These are phyloP conservation scores for Tremella yokohamensis DNA, from an alignment of 768 basidiomycete species.

Conservation along the genomic window DNA sequence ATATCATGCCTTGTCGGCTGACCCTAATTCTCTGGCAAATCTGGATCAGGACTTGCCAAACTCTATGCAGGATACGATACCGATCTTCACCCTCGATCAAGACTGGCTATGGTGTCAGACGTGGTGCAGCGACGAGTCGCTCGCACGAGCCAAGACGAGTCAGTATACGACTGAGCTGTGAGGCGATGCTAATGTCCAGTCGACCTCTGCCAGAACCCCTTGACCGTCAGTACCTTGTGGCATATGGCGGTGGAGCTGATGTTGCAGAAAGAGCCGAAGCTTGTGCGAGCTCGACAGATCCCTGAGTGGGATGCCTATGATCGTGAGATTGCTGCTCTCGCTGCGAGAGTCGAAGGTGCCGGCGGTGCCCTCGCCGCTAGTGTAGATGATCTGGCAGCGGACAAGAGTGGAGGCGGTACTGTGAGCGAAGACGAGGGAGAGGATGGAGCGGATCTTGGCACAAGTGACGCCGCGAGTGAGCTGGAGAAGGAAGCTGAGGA, in stretches of 20 bases:
- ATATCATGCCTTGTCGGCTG: constrained; percentile 89
- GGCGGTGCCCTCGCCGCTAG: constrained; percentile 28
- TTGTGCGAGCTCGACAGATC: constrained; percentile 85
- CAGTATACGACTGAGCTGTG: constrained; percentile 11
- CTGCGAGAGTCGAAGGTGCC: constrained; percentile 54
- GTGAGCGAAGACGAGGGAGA: neutral
- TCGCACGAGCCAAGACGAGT: constrained; percentile 53
- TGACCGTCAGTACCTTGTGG: constrained; percentile 63
- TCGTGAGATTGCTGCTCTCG: constrained; percentile 78
- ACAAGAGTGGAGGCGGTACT: constrained; percentile 8
- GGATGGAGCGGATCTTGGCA: neutral
- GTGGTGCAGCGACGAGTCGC: constrained; percentile 68
- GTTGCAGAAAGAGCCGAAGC: constrained; percentile 89
- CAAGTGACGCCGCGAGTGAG: neutral
- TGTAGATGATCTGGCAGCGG: constrained; percentile 38
- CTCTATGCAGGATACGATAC: constrained; percentile 84
- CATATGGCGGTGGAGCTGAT: constrained; percentile 14
- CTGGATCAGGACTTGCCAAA: constrained; percentile 98
- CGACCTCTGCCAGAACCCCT: constrained; percentile 92
- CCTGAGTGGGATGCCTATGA: constrained; percentile 98
- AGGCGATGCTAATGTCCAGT: constrained; percentile 55
- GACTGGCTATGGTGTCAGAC: constrained; percentile 99
- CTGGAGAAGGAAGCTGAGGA: neutral
- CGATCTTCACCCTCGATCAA: constrained; percentile 83
- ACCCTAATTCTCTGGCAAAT: constrained; percentile 89